Evolutionary conservation across 371 early-diverging fungal genomes (phyloP), one percentile per base, ranked within the genome.

Genomic region (Mucor ambiguus): DNA sequence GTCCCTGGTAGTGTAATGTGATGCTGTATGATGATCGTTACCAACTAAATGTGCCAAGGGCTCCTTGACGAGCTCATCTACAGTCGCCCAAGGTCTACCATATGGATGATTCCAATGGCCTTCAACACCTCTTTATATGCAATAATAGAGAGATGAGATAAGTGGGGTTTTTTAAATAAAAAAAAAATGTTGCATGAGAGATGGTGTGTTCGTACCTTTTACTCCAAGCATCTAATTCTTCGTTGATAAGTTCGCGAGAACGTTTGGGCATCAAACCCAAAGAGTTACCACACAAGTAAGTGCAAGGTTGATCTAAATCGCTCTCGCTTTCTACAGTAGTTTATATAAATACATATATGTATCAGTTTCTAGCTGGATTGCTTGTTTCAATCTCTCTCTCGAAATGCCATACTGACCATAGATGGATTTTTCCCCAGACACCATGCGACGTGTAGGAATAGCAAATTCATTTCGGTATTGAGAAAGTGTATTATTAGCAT

Each of bases 231-330:
- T 95, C 91, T 58, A 98, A 78, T 73, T 98, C 98, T 77, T 97
- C 87, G 54, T 80, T 80, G n/a, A 98, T 76, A 6, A 91, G 74
- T 41, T 79, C 75, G 18, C 84, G 74, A 2, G 93, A 83, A 11
- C 85, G 74, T 61, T 86, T 87, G 28, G 98, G 97, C 80, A 92
- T 83, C 59, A 97, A 83, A 8, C 98, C 98, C 22, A 98, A 84
- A 2, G 96, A 96, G 78, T 97, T 97, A 32, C 97, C 97, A 73
- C 95, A 93, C 54, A 98, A 81, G 75, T 98, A 98, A 16, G 89
- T 79, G 60, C 85, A 87, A 14, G 80, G 70, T 28, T 82, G 76
- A 33, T 85, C 82, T 62, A 78, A 60, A 14, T 74, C 67, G 11
- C 37, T 12, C n/a, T 72, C 67, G 2, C 33, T 63, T 37, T 67